Conservation (phyloP, 192 early-diverging fungal species). For the Anaeromyces robustus region DNA sequence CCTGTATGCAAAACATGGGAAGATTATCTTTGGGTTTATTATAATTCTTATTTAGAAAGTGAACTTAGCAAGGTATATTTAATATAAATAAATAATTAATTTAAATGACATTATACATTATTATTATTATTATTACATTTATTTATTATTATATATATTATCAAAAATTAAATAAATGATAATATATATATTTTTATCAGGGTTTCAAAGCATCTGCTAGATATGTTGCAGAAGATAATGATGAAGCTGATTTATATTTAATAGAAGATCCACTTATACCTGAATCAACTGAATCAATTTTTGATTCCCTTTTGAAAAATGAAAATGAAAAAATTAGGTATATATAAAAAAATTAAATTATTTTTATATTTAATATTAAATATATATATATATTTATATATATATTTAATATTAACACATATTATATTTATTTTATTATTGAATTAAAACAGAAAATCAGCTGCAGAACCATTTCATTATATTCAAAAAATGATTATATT, state of each 20-base stretch:
- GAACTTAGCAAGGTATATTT: slow-evolving; percentile 26
- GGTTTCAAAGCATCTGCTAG: background rate
- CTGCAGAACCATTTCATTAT: background rate
- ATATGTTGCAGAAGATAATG: background rate
- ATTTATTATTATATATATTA: too few species aligned
- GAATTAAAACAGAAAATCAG: background rate
- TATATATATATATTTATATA: too few species aligned
- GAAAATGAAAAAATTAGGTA: background rate
- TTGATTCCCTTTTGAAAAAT: background rate
- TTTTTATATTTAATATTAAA: too few species aligned
- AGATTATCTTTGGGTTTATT: slow-evolving; percentile 71
- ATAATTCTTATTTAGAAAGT: slow-evolving; percentile 51
- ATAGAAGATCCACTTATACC: background rate
- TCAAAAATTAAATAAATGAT: background rate
- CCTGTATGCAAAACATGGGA: slow-evolving; percentile 73
- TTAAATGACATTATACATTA: too few species aligned
- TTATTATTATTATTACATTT: too few species aligned
- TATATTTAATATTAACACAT: too few species aligned
- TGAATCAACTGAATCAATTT: background rate
- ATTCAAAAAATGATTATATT: background rate
- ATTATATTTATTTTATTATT: too few species aligned
- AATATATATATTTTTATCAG: background rate
- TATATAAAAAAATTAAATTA: background rate
- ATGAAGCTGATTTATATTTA: background rate
- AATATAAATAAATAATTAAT: slow-evolving; percentile 7